Evolutionary conservation across 2,329 filamentous ascomycete species (phyloP).

Genomic region (Stachybotrys chartarum): DNA sequence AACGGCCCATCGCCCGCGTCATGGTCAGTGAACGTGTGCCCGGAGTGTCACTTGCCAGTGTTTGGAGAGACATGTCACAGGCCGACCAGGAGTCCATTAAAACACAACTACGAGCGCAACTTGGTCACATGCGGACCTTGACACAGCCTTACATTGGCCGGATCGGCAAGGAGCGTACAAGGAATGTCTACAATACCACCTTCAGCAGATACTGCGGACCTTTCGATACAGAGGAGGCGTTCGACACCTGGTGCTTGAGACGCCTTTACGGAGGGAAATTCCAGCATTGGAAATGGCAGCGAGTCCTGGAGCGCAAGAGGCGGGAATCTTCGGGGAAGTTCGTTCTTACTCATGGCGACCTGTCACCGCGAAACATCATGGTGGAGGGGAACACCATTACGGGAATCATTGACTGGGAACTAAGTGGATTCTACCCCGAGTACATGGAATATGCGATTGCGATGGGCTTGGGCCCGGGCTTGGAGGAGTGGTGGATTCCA

Average conservation of each 20-base stretch:
- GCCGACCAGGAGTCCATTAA: slow-evolving; percentile 2
- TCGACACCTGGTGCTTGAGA: slow-evolving; percentile 1
- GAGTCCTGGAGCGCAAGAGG: background rate
- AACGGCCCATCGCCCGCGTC: slow-evolving; percentile 1
- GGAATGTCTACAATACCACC: slow-evolving; percentile 1
- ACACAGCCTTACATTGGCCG: slow-evolving; percentile 3
- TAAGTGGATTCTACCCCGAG: slow-evolving; percentile 1
- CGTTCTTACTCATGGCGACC: slow-evolving; percentile 5
- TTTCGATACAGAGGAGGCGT: slow-evolving; percentile 1
- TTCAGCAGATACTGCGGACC: slow-evolving; percentile 1
- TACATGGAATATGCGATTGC: slow-evolving; percentile 2
- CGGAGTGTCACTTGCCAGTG: background rate
- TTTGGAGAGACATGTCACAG: slow-evolving; percentile 1
- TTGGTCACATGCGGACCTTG: slow-evolving; percentile 1
- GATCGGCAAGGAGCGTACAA: background rate
- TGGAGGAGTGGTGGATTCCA: background rate
- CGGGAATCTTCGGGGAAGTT: background rate
- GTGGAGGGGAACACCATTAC: slow-evolving; percentile 1
- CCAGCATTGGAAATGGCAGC: slow-evolving; percentile 1
- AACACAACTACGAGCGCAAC: slow-evolving; percentile 3
- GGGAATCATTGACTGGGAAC: slow-evolving; percentile 2
- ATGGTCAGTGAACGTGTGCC: slow-evolving; percentile 3
- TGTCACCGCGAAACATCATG: slow-evolving; percentile 2
- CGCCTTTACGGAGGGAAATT: background rate
- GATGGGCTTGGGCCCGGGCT: background rate